Evolutionary conservation across 208 protist genomes (phyloP).

Genomic region (Tritrichomonas foetus): DNA sequence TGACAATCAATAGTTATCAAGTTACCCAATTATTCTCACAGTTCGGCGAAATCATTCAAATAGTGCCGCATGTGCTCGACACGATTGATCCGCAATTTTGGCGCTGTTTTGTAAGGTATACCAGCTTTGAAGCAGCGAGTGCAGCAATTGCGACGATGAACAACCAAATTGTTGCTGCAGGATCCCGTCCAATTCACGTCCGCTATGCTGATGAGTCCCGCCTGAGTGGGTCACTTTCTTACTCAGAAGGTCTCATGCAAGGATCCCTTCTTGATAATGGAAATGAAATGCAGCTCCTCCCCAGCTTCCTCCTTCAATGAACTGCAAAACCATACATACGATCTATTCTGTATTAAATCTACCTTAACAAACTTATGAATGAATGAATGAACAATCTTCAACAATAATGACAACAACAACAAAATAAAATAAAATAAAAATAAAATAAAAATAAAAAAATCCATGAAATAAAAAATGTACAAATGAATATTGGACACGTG

Average conservation of each 20-base stretch:
- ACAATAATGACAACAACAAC: no score
- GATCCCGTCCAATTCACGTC: not conserved
- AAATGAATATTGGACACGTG: no score
- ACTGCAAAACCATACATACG: not conserved
- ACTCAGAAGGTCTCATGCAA: not conserved
- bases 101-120: not conserved
- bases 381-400: no score
- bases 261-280: not conserved
- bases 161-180: not conserved
- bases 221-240: not conserved
- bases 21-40: not conserved
- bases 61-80: not conserved
- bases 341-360: no score
- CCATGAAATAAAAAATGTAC: no score
- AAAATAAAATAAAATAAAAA: no score
- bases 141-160: not conserved
- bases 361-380: no score
- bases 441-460: no score
- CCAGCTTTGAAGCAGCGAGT: not conserved
- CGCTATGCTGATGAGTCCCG: constrained; percentile 13
- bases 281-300: not conserved
- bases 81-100: not conserved
- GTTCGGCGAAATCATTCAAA: not conserved
- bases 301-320: not conserved
- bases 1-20: not conserved